These are phyloP conservation scores for Coffea eugenioides DNA, from an alignment of 257 asterid genomes.

Conservation along the genomic window DNA sequence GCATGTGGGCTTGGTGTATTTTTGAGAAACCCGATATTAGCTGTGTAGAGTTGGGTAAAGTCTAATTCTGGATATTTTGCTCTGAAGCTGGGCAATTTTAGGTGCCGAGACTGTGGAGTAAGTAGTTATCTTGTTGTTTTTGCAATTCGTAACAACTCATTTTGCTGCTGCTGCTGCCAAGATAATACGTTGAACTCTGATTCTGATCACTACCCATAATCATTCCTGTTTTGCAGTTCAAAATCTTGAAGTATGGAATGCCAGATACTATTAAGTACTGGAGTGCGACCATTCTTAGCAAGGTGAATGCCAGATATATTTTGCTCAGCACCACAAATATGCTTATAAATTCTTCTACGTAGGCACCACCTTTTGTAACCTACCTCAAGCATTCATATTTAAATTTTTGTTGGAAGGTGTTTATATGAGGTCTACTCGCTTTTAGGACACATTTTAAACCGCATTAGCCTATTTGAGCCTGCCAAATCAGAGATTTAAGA, in stretches of 20 bases:
- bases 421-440: not conserved
- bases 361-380: not conserved
- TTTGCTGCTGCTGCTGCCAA: not conserved
- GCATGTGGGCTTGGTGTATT: not conserved
- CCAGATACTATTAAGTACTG: constrained; percentile 24
- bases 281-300: constrained; percentile 31
- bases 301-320: constrained; percentile 30
- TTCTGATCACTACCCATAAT: not conserved
- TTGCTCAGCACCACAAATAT: not conserved
- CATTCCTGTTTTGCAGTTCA: constrained; percentile 21
- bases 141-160: not conserved
- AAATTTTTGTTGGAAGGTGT: not conserved
- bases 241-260: constrained; percentile 44
- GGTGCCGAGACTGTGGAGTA: not conserved
- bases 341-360: not conserved
- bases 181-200: not conserved
- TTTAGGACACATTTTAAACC: not conserved
- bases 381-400: not conserved
- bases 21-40: not conserved
- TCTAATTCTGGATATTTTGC: not conserved
- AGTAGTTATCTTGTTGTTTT: not conserved
- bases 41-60: not conserved
- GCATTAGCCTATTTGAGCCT: not conserved
- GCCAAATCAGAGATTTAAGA: too few species aligned
- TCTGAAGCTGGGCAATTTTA: not conserved